Evolutionary conservation across 768 basidiomycete genomes (phyloP).

Genomic region (Auricularia auricula-judae): DNA sequence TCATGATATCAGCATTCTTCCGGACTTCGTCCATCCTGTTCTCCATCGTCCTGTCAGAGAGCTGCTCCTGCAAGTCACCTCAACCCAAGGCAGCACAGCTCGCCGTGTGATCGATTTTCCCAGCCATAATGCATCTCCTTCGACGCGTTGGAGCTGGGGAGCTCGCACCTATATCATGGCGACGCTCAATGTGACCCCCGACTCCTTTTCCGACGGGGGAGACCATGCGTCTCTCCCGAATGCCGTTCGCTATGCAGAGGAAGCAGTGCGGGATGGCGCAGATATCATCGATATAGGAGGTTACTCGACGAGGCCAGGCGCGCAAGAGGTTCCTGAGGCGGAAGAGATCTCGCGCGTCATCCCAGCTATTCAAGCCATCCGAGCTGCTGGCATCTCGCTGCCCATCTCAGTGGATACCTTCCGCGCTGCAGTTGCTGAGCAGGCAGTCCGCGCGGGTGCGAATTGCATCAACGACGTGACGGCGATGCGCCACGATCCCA

Average conservation of each 20-base stretch:
- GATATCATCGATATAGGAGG: conserved; percentile 89
- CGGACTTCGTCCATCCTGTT: conserved; percentile 57
- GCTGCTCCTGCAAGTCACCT: conserved; percentile 32
- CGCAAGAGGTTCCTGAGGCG: conserved; percentile 47
- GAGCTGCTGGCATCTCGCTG: conserved; percentile 22
- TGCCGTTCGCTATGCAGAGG: conserved; percentile 42
- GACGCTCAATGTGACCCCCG: conserved; percentile 86
- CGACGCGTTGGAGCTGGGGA: conserved; percentile 8
- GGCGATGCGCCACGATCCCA: conserved; percentile 45
- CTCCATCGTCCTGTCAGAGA: conserved; percentile 33
- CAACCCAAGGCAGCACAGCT: conserved; percentile 25
- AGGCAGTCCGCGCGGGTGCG: conserved; percentile 70
- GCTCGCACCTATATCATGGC: conserved; percentile 70
- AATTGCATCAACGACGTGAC: conserved; percentile 92
- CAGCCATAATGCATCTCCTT: conserved; percentile 5
- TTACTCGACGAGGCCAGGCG: conserved; percentile 81
- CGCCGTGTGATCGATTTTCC: conserved; percentile 42
- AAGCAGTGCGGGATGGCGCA: conserved; percentile 45
- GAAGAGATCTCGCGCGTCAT: conserved; percentile 69
- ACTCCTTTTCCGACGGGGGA: conserved; percentile 91
- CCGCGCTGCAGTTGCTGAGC: conserved; percentile 67
- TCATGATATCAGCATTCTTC: conserved; percentile 56
- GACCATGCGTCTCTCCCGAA: conserved; percentile 37
- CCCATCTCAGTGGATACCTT: conserved; percentile 84
- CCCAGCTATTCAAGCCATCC: conserved; percentile 55